Percentiles rank a stretch among this genome's conserved stretches.
Conservation (phyloP, 192 early-diverging fungal genomes). For the Coemansia sp. region DNA sequence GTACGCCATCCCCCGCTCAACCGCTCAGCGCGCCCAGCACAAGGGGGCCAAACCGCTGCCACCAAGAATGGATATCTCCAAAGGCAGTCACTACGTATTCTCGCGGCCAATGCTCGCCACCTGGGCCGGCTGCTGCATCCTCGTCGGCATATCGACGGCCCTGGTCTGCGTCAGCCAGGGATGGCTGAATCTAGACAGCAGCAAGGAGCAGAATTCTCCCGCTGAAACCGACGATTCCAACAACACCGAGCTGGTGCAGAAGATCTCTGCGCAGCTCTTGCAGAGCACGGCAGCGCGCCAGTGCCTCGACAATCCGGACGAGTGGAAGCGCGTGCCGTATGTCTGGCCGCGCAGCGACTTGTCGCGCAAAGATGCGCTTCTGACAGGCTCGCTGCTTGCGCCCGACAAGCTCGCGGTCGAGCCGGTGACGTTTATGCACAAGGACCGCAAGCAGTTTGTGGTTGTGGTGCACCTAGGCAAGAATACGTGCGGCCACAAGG, state of each 20-base stretch:
- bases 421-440: slow-evolving; percentile 42
- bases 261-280: slow-evolving; percentile 18
- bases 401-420: slow-evolving; percentile 33
- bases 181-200: slow-evolving; percentile 30
- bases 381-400: slow-evolving; percentile 27
- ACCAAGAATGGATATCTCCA: slow-evolving; percentile 1
- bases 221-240: not conserved
- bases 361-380: slow-evolving; percentile 8
- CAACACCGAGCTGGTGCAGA: not conserved
- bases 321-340: slow-evolving; percentile 50
- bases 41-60: not conserved
- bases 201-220: not conserved
- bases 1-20: slow-evolving; percentile 42
- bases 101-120: slow-evolving; percentile 42
- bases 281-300: slow-evolving; percentile 23
- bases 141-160: slow-evolving; percentile 31
- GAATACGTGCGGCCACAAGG: slow-evolving; percentile 68
- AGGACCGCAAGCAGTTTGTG: slow-evolving; percentile 49
- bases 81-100: slow-evolving; percentile 26
- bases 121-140: slow-evolving; percentile 47
- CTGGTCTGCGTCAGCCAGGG: slow-evolving; percentile 39
- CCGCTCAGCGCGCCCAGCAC: slow-evolving; percentile 18
- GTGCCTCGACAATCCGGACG: slow-evolving; percentile 29
- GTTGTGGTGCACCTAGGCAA: slow-evolving; percentile 64
- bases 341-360: slow-evolving; percentile 24